A percentile compares a stretch with the other conserved stretches of the same genome.
These are phyloP conservation scores for Globomyces sp. DNA, from an alignment of 371 early-diverging fungal genomes.

Conservation along the genomic window DNA sequence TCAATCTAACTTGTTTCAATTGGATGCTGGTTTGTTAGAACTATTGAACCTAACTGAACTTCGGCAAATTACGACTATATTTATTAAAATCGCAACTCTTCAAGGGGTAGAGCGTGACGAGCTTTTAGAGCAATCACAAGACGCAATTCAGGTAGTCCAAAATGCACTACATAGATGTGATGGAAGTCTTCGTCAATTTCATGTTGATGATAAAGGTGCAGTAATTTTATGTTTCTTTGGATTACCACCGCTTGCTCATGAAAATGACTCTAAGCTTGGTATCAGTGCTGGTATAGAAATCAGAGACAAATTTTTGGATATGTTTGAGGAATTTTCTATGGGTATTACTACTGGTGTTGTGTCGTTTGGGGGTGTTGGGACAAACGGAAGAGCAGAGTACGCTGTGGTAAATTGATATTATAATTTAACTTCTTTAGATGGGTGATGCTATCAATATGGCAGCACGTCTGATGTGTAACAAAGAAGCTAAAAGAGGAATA, in stretches of 20 bases:
- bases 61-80: constrained; percentile 55
- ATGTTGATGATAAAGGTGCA: constrained; percentile 60
- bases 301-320: constrained; percentile 25
- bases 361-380: constrained; percentile 53
- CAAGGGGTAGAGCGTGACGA: constrained; percentile 31
- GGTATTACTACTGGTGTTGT: constrained; percentile 57
- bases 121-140: constrained; percentile 37
- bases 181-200: constrained; percentile 52
- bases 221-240: constrained; percentile 53
- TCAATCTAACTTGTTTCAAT: constrained; percentile 41
- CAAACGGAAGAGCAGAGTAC: constrained; percentile 46
- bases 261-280: constrained; percentile 49
- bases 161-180: constrained; percentile 40
- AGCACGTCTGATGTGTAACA: constrained; percentile 50
- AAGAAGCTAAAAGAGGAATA: constrained; percentile 30
- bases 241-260: constrained; percentile 54
- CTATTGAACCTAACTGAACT: constrained; percentile 44
- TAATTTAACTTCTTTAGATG: constrained; percentile 37
- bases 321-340: constrained; percentile 50
- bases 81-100: constrained; percentile 44
- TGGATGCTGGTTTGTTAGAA: constrained; percentile 36
- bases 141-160: constrained; percentile 47
- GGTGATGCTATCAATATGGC: constrained; percentile 64
- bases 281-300: constrained; percentile 51
- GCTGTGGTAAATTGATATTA: constrained; percentile 46